phyloP scores from a whole-genome alignment of 345 rosid species.

The Linum tenue region DNA sequence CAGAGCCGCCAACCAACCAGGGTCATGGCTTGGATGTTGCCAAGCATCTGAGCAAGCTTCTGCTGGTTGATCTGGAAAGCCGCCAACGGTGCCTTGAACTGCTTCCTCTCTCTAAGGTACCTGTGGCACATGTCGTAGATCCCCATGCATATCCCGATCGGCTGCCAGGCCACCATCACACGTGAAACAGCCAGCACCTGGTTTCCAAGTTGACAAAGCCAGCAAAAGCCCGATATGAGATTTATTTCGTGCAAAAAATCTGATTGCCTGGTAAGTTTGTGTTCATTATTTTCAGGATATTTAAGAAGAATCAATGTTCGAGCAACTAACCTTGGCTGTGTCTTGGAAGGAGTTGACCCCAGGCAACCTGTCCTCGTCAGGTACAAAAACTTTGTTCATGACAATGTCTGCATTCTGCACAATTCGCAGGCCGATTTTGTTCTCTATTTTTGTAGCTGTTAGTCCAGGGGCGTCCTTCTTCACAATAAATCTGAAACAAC shows the following conservation, averaged over 20 bases:
- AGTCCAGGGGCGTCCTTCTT: constrained; percentile 93
- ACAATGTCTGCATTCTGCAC: constrained; percentile 96
- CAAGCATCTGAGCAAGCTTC: constrained; percentile 82
- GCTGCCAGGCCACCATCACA: constrained; percentile 94
- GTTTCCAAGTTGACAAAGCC: not conserved
- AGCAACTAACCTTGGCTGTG: constrained; percentile 59
- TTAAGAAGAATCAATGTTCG: constrained; percentile 2
- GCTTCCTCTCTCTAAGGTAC: constrained; percentile 90
- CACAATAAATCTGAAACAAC: constrained; percentile 59
- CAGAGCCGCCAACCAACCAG: constrained; percentile 97
- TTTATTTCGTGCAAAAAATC: not conserved
- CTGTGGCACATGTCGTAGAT: constrained; percentile 94
- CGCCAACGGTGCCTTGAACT: constrained; percentile 95
- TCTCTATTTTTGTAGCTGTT: constrained; percentile 68
- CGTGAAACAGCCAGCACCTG: constrained; percentile 94
- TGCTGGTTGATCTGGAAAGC: constrained; percentile 87
- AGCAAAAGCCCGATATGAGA: not conserved
- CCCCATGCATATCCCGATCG: constrained; percentile 91
- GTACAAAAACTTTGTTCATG: constrained; percentile 66
- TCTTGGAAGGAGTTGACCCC: constrained; percentile 89
- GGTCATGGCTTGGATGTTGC: constrained; percentile 83
- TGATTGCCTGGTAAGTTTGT: too few species aligned
- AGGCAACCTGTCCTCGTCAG: constrained; percentile 78
- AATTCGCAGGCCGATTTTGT: constrained; percentile 86
- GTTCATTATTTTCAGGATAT: constrained; percentile 1